Percentiles rank a stretch among this genome's conserved stretches.
These are phyloP conservation scores for Penicillium robsamsonii DNA, from an alignment of 495 filamentous ascomycete species.

Conservation along the genomic window DNA sequence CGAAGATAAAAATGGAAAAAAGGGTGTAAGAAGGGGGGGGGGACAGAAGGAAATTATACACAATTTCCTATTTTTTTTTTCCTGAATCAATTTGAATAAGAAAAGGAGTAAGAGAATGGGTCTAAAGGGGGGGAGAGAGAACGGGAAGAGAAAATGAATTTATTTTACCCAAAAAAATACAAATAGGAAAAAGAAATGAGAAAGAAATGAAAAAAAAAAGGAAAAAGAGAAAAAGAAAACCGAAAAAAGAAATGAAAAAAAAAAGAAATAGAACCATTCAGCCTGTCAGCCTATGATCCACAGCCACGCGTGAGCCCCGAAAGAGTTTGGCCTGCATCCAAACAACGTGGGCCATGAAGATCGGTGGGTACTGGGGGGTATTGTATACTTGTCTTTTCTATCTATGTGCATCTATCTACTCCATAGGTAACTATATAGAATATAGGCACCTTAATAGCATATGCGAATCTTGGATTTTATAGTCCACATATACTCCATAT, in stretches of 20 bases:
- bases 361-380: conserved; percentile 23
- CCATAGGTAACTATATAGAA: too few species aligned
- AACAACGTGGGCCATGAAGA: conserved; percentile 46
- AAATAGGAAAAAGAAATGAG: conserved; percentile 12
- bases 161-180: conserved; percentile 4
- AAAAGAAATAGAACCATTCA: conserved; percentile 22
- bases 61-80: conserved; percentile 11
- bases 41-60: conserved; percentile 19
- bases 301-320: conserved; percentile 40
- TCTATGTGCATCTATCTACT: too few species aligned
- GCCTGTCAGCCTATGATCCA: conserved; percentile 45
- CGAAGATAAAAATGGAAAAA: conserved; percentile 17
- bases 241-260: conserved; percentile 14
- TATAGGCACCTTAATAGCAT: background rate
- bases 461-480: background rate
- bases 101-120: conserved; percentile 13
- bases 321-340: conserved; percentile 46
- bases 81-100: conserved; percentile 8
- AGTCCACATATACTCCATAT: background rate
- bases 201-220: conserved; percentile 1
- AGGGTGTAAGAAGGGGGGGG: conserved; percentile 7
- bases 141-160: conserved; percentile 9
- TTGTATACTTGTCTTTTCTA: background rate
- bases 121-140: conserved; percentile 10
- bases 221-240: conserved; percentile 8